Evolutionary conservation across 441 rosid species (phyloP).

Genomic region (Cnidoscolus chayamansa): DNA sequence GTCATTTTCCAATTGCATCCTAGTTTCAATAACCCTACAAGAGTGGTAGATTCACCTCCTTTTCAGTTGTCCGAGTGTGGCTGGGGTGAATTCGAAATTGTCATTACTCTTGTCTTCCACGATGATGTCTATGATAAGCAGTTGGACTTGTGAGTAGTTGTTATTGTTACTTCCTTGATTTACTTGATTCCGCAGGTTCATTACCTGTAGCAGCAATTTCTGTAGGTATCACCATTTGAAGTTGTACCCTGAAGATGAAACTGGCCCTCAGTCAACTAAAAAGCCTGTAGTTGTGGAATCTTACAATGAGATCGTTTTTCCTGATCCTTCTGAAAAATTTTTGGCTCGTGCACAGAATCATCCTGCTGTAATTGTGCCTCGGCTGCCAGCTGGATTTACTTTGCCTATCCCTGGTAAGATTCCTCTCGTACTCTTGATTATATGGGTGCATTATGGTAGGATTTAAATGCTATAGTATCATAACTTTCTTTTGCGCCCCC

Average conservation of each 20-base stretch:
- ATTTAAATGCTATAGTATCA: too few relatives aligned
- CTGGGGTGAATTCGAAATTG: conserved; percentile 82
- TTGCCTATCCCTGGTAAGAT: conserved; percentile 31
- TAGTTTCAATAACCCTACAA: conserved; percentile 62
- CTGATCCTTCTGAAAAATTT: conserved; percentile 64
- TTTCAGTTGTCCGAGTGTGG: conserved; percentile 73
- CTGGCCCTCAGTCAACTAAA: conserved; percentile 60
- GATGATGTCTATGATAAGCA: conserved; percentile 54
- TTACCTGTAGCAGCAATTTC: conserved; percentile 16
- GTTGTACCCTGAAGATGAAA: conserved; percentile 64
- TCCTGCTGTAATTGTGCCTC: conserved; percentile 59
- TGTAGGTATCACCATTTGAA: conserved; percentile 68
- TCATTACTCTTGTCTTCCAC: conserved; percentile 57
- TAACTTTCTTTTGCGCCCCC: too few relatives aligned
- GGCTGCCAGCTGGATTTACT: conserved; percentile 49
- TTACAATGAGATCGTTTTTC: conserved; percentile 78
- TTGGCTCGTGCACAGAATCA: conserved; percentile 67
- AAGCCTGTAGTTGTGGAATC: conserved; percentile 79
- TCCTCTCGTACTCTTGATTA: conserved; percentile 4
- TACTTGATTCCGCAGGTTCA: not conserved
- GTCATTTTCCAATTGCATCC: conserved; percentile 75
- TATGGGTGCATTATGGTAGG: too few relatives aligned
- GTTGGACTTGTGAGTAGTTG: conserved; percentile 54
- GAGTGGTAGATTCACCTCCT: conserved; percentile 66
- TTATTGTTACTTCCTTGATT: conserved; percentile 14